Evolutionary conservation across 208 protist genomes (phyloP).

Genomic region (Leishmania guyanensis): DNA sequence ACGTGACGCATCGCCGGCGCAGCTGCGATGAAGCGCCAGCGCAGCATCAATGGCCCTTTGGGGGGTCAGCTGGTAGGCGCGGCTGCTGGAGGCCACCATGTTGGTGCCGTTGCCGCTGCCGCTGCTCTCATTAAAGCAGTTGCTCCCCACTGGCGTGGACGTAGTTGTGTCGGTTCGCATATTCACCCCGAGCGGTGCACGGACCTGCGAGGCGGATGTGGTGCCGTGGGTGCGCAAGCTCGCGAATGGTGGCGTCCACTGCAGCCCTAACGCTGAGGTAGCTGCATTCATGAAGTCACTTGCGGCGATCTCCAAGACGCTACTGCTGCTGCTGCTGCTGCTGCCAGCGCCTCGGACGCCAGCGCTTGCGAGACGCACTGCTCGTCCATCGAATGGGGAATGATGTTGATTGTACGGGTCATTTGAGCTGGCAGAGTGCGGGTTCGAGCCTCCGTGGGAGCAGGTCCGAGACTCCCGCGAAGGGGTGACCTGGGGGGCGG

Average conservation of each 20-base stretch:
- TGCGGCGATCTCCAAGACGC: constrained; percentile 4
- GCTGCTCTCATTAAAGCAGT: background rate
- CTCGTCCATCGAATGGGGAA: constrained; percentile 12
- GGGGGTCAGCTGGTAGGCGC: background rate
- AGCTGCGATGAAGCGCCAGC: background rate
- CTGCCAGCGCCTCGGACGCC: background rate
- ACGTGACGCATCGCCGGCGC: background rate
- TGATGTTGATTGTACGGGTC: constrained; percentile 23
- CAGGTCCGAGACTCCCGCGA: background rate
- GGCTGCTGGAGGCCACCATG: background rate
- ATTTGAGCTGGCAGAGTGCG: background rate
- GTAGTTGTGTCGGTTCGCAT: background rate
- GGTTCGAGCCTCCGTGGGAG: constrained; percentile 8
- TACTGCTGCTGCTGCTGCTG: background rate
- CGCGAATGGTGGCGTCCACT: background rate
- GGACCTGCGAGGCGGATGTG: background rate
- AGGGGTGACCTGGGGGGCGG: background rate
- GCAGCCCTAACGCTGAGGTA: background rate
- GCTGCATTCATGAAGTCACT: constrained; percentile 19
- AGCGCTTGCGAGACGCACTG: constrained; percentile 13
- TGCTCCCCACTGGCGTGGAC: background rate
- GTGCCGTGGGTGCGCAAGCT: background rate
- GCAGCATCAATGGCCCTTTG: background rate
- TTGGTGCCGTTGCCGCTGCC: background rate
- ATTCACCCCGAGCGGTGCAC: background rate